Evolutionary conservation across 371 early-diverging fungal genomes (phyloP), one percentile per base, ranked within the genome.

Genomic region (Rozella allomycis): DNA sequence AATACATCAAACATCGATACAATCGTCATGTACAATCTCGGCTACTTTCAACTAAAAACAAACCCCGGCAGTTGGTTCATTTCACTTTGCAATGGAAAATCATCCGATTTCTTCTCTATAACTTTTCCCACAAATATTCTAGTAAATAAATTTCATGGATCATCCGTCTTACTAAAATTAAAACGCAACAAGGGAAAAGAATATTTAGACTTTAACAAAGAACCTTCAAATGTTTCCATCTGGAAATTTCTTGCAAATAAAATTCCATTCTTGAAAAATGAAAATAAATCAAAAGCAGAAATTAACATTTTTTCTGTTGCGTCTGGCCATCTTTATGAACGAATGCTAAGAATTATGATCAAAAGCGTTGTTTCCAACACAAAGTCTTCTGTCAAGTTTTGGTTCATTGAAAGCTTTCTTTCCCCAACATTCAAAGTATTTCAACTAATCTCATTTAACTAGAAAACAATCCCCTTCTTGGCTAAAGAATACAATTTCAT

Each of bases 221-320:
- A 40, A 5, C 16, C 25, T 14, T 19, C 30, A 26, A 16, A 2
- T 46, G 49, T 26, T 39, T 45, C 17, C 2, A 25, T 11, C 12
- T 25, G 9, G 9, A 25, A 25, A 25, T 10, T 8, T 3, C 25
- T 3, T 22, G 20, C 4, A 8, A 4, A 33, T 12, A 16, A 2
- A 17, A 13, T n/a, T 14, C 10, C 1, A n/a, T 3, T 12, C 7
- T 20, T 13, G 8, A 5, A 23, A 2, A 19, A 34, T 1, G 26
- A 26, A 18, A 26, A 25, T 3, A 25, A 25, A 3, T 3, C n/a
- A 13, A 10, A 33, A 9, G 20, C 20, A 6, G 47, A 47, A 20
- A 80, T 93, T 50, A 80, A 93, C 52, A 73, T 93, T 33, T 88
- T 93, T 45, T 83, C 94, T 2, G 85, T 93, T 0, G 94, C 90